Conservation (phyloP, 768 basidiomycete genomes). For the Lentinula detonsa region DNA sequence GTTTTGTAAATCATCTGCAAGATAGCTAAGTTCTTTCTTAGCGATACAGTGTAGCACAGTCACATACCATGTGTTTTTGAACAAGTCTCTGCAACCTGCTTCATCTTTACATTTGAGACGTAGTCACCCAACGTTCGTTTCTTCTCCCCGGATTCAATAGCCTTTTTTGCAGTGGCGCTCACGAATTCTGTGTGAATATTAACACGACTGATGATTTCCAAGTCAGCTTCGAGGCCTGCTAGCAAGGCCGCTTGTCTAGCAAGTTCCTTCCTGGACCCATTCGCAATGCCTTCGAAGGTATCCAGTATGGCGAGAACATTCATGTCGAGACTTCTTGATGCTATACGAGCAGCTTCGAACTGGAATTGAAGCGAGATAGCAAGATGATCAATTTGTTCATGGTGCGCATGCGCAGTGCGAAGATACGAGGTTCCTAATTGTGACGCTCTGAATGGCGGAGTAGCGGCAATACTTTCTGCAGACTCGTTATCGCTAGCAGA, state of each 20-base stretch:
- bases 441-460: conserved; percentile 67
- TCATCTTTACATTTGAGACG: conserved; percentile 75
- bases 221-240: conserved; percentile 58
- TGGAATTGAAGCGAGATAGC: conserved; percentile 55
- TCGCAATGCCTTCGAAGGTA: conserved; percentile 58
- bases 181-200: conserved; percentile 72
- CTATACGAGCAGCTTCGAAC: conserved; percentile 65
- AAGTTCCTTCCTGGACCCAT: conserved; percentile 55
- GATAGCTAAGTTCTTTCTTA: conserved; percentile 1
- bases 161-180: conserved; percentile 56
- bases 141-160: conserved; percentile 66
- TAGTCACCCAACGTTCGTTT: conserved; percentile 74
- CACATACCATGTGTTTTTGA: conserved; percentile 58
- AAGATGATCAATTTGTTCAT: conserved; percentile 51
- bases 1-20: conserved; percentile 49
- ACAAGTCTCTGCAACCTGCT: conserved; percentile 71
- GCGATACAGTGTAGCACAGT: neutral
- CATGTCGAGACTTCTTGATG: conserved; percentile 65
- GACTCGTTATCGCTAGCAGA: conserved; percentile 1
- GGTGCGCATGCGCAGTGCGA: conserved; percentile 56
- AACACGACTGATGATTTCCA: conserved; percentile 64
- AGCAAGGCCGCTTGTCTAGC: conserved; percentile 61
- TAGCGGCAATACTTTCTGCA: conserved; percentile 55
- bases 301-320: conserved; percentile 68
- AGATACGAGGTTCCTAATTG: conserved; percentile 64